Conservation (phyloP, 176 grass and related monocot species). For the Tillandsia leiboldiana region DNA sequence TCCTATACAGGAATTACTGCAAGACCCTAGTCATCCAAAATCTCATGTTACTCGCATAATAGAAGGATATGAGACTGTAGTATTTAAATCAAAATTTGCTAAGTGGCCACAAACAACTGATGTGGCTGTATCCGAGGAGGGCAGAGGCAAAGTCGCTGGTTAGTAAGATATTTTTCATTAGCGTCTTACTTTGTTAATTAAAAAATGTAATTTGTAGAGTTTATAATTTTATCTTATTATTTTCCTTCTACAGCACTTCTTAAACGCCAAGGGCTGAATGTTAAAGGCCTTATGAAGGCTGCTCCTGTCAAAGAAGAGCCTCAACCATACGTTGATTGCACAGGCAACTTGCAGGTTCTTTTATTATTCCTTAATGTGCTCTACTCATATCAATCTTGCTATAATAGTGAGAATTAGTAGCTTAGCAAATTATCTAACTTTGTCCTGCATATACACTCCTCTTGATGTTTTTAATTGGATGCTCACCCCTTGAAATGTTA, state of each 20-base stretch:
- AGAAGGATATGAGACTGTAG: constrained; percentile 92
- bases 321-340: constrained; percentile 95
- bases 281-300: constrained; percentile 68
- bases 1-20: constrained; percentile 66
- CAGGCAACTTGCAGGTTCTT: constrained; percentile 76
- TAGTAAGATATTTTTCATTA: constrained; percentile 7
- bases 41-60: constrained; percentile 78
- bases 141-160: constrained; percentile 99
- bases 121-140: constrained; percentile 83
- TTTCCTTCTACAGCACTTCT: constrained; percentile 57
- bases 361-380: neutral
- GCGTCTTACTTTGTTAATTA: neutral
- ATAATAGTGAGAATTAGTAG: neutral
- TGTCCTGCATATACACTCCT: too few species aligned
- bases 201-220: neutral
- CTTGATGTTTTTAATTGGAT: too few species aligned
- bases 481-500: too few species aligned
- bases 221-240: constrained; percentile 8
- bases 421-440: neutral
- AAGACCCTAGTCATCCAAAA: constrained; percentile 44
- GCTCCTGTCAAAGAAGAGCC: constrained; percentile 86
- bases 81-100: constrained; percentile 78
- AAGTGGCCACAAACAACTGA: constrained; percentile 94
- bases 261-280: constrained; percentile 91
- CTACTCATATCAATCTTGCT: neutral